Conservation (phyloP, 2,329 filamentous ascomycete genomes). For the Colletotrichum limetticola region DNA sequence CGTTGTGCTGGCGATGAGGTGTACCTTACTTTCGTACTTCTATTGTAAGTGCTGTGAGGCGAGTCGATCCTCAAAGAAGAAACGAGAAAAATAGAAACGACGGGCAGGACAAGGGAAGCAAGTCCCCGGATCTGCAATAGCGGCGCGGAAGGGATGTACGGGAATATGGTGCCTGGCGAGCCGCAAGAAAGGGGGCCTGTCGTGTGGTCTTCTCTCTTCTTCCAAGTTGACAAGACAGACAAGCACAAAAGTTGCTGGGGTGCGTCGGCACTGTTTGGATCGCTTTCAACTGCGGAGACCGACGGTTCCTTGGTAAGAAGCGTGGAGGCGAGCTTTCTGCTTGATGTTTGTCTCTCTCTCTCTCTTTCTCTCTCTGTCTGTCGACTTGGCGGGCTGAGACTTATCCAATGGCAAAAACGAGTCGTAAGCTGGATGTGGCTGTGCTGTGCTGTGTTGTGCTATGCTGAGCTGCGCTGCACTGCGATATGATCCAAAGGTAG, state of each 20-base stretch:
- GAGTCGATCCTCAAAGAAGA: background rate
- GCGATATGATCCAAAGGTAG: background rate
- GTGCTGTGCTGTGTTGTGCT: conserved; percentile 12
- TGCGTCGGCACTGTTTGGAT: background rate
- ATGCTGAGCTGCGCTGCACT: conserved; percentile 8
- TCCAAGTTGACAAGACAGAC: background rate
- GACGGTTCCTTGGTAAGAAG: background rate
- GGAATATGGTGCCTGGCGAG: conserved; percentile 9
- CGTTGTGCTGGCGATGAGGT: background rate
- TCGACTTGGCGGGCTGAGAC: background rate
- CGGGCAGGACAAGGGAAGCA: background rate
- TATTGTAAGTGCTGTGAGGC: background rate
- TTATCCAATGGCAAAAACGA: conserved; percentile 30
- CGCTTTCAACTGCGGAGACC: background rate
- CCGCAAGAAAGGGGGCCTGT: background rate
- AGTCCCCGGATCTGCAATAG: conserved; percentile 20
- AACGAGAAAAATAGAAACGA: background rate
- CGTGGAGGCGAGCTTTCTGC: background rate
- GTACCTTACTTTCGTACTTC: background rate
- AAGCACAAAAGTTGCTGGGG: background rate
- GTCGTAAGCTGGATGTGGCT: conserved; percentile 33
- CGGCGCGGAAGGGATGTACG: background rate
- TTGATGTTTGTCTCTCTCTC: background rate
- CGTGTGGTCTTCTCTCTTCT: background rate
- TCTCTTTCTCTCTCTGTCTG: too few species aligned